Conservation (phyloP, 768 basidiomycete species). For the Heimioporus sp. region DNA sequence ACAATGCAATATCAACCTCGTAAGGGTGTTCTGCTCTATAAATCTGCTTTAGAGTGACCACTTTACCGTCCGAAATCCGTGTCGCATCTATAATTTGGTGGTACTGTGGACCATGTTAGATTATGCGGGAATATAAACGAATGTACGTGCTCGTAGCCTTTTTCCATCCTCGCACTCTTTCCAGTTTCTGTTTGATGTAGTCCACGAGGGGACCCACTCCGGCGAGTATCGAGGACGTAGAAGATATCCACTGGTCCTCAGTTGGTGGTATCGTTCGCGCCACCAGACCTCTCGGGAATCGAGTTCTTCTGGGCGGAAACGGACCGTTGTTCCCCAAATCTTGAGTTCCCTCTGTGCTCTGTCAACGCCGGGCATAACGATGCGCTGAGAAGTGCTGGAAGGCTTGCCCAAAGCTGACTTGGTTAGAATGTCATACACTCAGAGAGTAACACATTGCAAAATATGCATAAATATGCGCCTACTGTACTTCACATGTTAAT, state of each 20-base stretch:
- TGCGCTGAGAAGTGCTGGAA: too few species aligned
- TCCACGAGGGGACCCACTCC: conserved; percentile 13
- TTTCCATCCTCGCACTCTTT: not conserved
- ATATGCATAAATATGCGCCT: not conserved
- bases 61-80: conserved; percentile 21
- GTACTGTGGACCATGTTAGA: not conserved
- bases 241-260: conserved; percentile 18
- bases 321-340: not conserved
- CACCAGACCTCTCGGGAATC: conserved; percentile 11
- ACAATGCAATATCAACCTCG: conserved; percentile 22
- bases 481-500: not conserved
- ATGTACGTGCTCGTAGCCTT: too few species aligned
- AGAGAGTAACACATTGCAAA: not conserved
- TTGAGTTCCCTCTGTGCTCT: not conserved
- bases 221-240: conserved; percentile 15
- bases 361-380: too few species aligned
- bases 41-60: conserved; percentile 31
- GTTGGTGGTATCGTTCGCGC: conserved; percentile 4
- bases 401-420: too few species aligned
- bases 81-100: conserved; percentile 28
- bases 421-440: too few species aligned
- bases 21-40: conserved; percentile 4
- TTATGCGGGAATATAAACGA: not conserved
- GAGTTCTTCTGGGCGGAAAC: conserved; percentile 1
- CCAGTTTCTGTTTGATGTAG: not conserved